phyloP scores from a whole-genome alignment of 169 alveolate genomes.

The Cytauxzoon felis region DNA sequence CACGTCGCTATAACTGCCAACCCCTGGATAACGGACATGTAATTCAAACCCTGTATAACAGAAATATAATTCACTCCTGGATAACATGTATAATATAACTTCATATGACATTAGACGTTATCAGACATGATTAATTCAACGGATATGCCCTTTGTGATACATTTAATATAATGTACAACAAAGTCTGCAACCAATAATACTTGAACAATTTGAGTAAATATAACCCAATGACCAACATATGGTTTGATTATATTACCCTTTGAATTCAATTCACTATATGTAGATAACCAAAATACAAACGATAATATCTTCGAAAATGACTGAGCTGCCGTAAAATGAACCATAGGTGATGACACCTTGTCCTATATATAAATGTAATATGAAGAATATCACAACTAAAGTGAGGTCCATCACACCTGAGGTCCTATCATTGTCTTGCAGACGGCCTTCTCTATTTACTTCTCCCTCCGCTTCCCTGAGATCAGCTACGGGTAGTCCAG shows the following conservation, averaged over 20 bases:
- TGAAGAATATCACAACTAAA: slow-evolving; percentile 3
- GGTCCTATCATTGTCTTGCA: too few species aligned
- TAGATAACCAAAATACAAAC: slow-evolving; percentile 87
- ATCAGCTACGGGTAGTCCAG: too few species aligned
- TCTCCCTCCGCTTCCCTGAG: too few species aligned
- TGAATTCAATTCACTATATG: slow-evolving; percentile 83
- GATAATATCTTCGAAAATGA: slow-evolving; percentile 83
- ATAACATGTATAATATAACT: neutral
- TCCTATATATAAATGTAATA: slow-evolving; percentile 23
- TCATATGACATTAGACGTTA: slow-evolving; percentile 66
- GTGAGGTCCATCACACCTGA: neutral
- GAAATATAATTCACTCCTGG: neutral
- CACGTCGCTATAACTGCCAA: too few species aligned
- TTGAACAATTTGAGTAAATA: slow-evolving; percentile 81
- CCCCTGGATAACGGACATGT: neutral
- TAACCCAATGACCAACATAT: slow-evolving; percentile 86
- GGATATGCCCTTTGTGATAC: slow-evolving; percentile 82
- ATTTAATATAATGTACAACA: slow-evolving; percentile 81
- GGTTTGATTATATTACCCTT: slow-evolving; percentile 76
- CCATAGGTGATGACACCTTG: slow-evolving; percentile 84
- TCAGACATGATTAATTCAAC: slow-evolving; percentile 79
- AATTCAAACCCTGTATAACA: neutral
- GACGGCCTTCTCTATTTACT: too few species aligned
- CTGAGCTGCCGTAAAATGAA: slow-evolving; percentile 92
- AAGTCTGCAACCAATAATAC: slow-evolving; percentile 86